Base-by-base conservation (phyloP, 345 rosid species). In the Reutealis trisperma region DNA sequence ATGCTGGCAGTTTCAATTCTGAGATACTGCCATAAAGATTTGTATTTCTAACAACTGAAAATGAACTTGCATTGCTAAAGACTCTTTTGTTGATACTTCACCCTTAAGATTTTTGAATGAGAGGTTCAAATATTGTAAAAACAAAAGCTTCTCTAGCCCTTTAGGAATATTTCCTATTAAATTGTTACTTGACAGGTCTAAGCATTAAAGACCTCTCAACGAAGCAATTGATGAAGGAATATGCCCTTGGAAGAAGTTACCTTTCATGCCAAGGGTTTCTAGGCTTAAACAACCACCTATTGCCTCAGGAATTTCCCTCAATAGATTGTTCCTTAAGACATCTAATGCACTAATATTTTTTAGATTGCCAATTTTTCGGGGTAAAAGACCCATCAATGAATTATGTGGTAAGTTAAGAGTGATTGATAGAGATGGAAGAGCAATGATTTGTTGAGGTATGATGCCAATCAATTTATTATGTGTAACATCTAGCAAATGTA, bases 21-120 rank as follows among this genome's bases (percentile, higher is more conserved):
- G 52, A 21, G 21, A 63, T 34, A 52, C 75, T 75, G 9, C 75
- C 80, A 52, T 71, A 77, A n/a, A 71, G 80, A 9, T 27, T 60
- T 22, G 24, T 52, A 54, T 77, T 77, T 41, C 71, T 71, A 30
- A 21, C 2, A 21, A 72, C 2, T 10, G 58, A 64, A 12, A 71
- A 3, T 32, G 30, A 57, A 58, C 76, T 63, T 19, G 21, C 45
- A 65, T 78, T 72, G 30, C 4, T 63, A 14, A 78, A 78, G 6
- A 78, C 77, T 63, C 81, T 25, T 71, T 25, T 5, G 15, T 11
- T 8, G 81, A 72, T 12, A 78, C 58, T 51, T 72, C 81, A 19
- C 76, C 81, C 51, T 72, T 30, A 13, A 78, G 54, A n/a, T 57
- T 22, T 27, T 72, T 77, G 18, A 61, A 70, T 1, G 75, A 71